Evolutionary conservation across 495 filamentous ascomycete species (phyloP).

Genomic region (Pseudoneurospora amorphoporcata): DNA sequence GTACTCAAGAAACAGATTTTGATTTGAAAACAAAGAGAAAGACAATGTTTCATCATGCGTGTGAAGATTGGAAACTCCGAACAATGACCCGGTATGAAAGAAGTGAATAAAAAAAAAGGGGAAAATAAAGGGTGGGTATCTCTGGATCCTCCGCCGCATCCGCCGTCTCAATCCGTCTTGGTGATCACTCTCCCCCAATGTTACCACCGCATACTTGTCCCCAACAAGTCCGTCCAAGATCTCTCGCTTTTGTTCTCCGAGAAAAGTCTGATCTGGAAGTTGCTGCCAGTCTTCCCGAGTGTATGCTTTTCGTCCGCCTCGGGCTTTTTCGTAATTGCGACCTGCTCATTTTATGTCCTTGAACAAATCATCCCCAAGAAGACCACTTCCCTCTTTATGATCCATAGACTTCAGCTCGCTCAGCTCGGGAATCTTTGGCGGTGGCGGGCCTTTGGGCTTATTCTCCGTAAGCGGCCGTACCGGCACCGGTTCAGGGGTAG

Average conservation of each 20-base stretch:
- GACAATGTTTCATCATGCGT: not conserved
- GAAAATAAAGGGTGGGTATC: slow-evolving; percentile 23
- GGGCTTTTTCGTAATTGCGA: not conserved
- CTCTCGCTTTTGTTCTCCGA: not conserved
- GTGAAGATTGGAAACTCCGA: not conserved
- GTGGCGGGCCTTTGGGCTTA: slow-evolving; percentile 38
- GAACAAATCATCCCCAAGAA: slow-evolving; percentile 47
- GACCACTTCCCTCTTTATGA: slow-evolving; percentile 21
- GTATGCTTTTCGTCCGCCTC: too few species aligned
- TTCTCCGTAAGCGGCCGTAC: slow-evolving; percentile 10
- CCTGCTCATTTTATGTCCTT: slow-evolving; percentile 41
- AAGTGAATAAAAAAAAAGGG: not conserved
- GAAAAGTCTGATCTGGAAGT: not conserved
- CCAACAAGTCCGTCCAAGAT: slow-evolving; percentile 1
- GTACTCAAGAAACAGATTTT: not conserved
- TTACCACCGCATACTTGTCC: not conserved
- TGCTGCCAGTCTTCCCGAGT: not conserved
- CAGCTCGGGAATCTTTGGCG: slow-evolving; percentile 52
- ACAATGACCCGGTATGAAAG: not conserved
- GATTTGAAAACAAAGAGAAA: not conserved
- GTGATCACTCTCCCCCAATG: not conserved
- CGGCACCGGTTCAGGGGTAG: slow-evolving; percentile 12
- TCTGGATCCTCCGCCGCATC: slow-evolving; percentile 12
- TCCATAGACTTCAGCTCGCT: slow-evolving; percentile 39
- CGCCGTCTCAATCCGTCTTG: not conserved